A percentile compares a stretch with the other conserved stretches of the same genome.
Conservation (phyloP, 371 early-diverging fungal species). For the Lichtheimia hyalospora region DNA sequence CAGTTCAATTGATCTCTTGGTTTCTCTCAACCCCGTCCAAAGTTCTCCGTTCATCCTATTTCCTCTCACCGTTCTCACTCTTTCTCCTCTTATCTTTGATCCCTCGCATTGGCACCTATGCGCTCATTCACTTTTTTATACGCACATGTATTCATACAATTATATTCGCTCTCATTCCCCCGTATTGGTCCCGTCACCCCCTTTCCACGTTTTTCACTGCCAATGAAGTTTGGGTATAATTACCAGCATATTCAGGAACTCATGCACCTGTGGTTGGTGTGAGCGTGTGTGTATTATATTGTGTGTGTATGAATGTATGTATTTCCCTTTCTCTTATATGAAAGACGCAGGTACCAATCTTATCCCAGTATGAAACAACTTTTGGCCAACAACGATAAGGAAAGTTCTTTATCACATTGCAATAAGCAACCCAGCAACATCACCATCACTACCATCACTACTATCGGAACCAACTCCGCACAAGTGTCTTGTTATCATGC, state of each 20-base stretch:
- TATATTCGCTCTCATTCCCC: constrained; percentile 3
- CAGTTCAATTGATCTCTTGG: too few species aligned
- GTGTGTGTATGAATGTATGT: too few species aligned
- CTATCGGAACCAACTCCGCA: constrained; percentile 1
- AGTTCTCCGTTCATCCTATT: not conserved
- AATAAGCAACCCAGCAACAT: too few species aligned
- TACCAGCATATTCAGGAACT: too few species aligned
- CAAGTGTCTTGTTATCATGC: not conserved
- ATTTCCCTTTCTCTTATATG: too few species aligned
- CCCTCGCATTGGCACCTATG: constrained; percentile 7
- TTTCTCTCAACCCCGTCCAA: not conserved
- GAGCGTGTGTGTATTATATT: too few species aligned
- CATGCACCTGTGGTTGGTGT: not conserved
- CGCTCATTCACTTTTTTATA: not conserved
- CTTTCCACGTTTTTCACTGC: constrained; percentile 4
- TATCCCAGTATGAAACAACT: too few species aligned
- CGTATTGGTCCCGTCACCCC: not conserved
- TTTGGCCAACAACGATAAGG: too few species aligned
- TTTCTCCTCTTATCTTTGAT: not conserved
- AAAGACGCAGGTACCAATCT: too few species aligned
- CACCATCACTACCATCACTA: not conserved
- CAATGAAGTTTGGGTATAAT: not conserved
- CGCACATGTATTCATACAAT: not conserved
- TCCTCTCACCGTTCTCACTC: not conserved
- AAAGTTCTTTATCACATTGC: too few species aligned